Evolutionary conservation across 2,329 filamentous ascomycete genomes (phyloP).

Genomic region (Xylariaceae sp.): DNA sequence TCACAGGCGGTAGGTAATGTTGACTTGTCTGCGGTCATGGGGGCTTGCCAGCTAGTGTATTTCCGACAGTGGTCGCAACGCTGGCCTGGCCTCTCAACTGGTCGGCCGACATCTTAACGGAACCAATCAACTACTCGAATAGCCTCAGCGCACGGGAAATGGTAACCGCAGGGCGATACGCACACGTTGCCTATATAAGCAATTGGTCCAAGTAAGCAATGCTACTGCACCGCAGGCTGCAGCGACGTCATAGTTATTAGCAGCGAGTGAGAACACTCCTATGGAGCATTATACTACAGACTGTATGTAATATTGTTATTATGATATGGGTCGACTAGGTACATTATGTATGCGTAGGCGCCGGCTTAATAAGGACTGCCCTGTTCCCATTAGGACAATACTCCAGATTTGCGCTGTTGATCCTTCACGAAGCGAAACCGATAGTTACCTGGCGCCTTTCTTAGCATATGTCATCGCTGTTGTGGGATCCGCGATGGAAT

Average conservation of each 20-base stretch:
- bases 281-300: too few relatives aligned
- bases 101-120: conserved; percentile 19
- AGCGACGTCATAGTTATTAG: conserved; percentile 13
- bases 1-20: too few relatives aligned
- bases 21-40: not conserved
- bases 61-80: conserved; percentile 22
- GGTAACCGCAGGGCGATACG: conserved; percentile 20
- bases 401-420: not conserved
- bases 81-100: not conserved
- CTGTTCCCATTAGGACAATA: not conserved
- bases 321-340: not conserved
- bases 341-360: not conserved
- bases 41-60: conserved; percentile 23
- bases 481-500: not conserved
- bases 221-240: conserved; percentile 1
- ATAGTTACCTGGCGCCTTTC: not conserved
- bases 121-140: conserved; percentile 25
- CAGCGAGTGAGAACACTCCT: too few relatives aligned
- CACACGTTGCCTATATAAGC: conserved; percentile 8
- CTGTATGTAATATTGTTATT: too few relatives aligned
- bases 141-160: conserved; percentile 19
- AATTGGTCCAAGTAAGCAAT: conserved; percentile 24
- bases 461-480: not conserved
- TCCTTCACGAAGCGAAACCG: not conserved
- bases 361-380: not conserved